Conservation (phyloP, 305 asterid genomes). For the Withania somnifera region DNA sequence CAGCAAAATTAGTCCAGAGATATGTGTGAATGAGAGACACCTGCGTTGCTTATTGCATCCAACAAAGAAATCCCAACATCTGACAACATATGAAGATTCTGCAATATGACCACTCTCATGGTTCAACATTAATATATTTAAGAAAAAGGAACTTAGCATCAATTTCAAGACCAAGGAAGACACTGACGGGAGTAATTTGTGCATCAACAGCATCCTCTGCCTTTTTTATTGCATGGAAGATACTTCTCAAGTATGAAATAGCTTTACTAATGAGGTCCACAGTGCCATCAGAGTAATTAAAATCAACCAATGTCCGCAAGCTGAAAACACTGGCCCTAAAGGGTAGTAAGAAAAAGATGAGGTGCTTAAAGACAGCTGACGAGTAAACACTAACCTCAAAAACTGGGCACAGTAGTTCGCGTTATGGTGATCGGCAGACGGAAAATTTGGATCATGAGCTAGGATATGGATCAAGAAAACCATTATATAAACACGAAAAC, state of each 20-base stretch:
- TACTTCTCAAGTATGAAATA: constrained; percentile 46
- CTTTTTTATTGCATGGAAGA: constrained; percentile 65
- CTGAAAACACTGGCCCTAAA: constrained; percentile 48
- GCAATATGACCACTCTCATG: constrained; percentile 20
- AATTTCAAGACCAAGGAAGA: constrained; percentile 11
- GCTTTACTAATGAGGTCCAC: constrained; percentile 21
- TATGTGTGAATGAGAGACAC: constrained; percentile 12
- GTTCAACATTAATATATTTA: not conserved
- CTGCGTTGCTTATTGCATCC: constrained; percentile 32
- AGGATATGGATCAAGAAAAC: constrained; percentile 72
- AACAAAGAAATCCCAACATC: constrained; percentile 62
- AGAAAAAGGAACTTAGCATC: constrained; percentile 2
- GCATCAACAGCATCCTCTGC: constrained; percentile 74
- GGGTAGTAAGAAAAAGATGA: constrained; percentile 8
- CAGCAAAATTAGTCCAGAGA: constrained; percentile 52
- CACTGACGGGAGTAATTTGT: constrained; percentile 62
- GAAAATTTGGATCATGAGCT: constrained; percentile 64
- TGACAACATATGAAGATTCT: constrained; percentile 78
- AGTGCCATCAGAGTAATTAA: constrained; percentile 25
- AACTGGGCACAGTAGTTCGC: constrained; percentile 40
- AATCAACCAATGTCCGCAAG: constrained; percentile 47
- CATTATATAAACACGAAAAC: constrained; percentile 54
- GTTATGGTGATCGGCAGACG: constrained; percentile 48
- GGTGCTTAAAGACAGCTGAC: not conserved
- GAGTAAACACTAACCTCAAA: constrained; percentile 40